Percentiles rank a stretch among this genome's conserved stretches.
Conservation (phyloP, 352 stramenopile genomes). For the Globisporangium heterothallicum region DNA sequence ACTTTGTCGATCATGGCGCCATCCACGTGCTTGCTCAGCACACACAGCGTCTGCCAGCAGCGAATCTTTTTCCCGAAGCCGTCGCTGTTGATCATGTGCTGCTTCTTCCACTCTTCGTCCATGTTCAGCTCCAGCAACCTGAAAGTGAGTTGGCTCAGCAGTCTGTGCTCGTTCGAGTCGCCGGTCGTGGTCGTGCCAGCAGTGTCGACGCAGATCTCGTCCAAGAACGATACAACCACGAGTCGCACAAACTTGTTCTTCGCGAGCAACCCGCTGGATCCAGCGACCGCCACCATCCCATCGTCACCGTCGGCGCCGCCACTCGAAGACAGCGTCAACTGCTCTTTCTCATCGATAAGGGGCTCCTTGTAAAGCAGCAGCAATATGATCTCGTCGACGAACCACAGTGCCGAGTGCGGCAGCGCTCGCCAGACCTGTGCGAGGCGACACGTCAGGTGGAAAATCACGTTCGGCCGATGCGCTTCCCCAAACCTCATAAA, state of each 20-base stretch:
- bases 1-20: slow-evolving; percentile 21
- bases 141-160: slow-evolving; percentile 35
- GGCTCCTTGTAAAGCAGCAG: slow-evolving; percentile 77
- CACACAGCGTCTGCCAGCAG: slow-evolving; percentile 74
- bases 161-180: slow-evolving; percentile 11
- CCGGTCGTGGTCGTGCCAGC: too few relatives aligned
- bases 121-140: slow-evolving; percentile 47
- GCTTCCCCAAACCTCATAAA: slow-evolving; percentile 48
- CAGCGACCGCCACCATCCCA: background rate
- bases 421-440: slow-evolving; percentile 59
- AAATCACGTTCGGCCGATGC: slow-evolving; percentile 72
- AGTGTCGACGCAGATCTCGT: slow-evolving; percentile 40
- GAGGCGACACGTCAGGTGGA: slow-evolving; percentile 65
- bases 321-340: slow-evolving; percentile 18
- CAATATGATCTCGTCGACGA: slow-evolving; percentile 59
- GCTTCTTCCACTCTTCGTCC: slow-evolving; percentile 59
- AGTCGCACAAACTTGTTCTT: slow-evolving; percentile 72
- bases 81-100: slow-evolving; percentile 84
- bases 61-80: slow-evolving; percentile 72
- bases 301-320: background rate
- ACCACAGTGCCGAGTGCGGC: slow-evolving; percentile 37
- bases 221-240: slow-evolving; percentile 58
- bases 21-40: slow-evolving; percentile 50
- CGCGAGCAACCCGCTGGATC: slow-evolving; percentile 14
- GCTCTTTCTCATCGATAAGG: slow-evolving; percentile 60